A percentile compares a stretch with the other conserved stretches of the same genome.
Conservation (phyloP, 2,329 filamentous ascomycete genomes). For the Pseudogymnoascus sp. region DNA sequence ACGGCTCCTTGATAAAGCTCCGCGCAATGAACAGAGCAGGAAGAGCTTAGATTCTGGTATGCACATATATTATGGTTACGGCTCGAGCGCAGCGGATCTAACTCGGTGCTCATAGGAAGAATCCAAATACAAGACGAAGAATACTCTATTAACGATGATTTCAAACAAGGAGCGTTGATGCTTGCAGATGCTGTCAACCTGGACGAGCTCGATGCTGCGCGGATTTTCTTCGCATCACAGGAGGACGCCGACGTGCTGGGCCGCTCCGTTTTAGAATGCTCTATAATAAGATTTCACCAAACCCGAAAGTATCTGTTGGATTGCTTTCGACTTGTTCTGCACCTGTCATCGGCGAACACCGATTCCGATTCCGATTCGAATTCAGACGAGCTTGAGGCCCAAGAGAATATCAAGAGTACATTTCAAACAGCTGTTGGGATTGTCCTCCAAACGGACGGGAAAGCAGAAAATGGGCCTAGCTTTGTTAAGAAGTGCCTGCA, state of each 20-base stretch:
- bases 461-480: constrained; percentile 44
- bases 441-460: constrained; percentile 39
- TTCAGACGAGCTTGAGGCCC: constrained; percentile 45
- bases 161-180: constrained; percentile 72
- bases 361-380: constrained; percentile 36
- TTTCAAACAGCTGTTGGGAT: constrained; percentile 49
- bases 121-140: constrained; percentile 64
- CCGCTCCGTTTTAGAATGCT: constrained; percentile 66
- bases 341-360: constrained; percentile 37
- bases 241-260: constrained; percentile 62
- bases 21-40: constrained; percentile 68
- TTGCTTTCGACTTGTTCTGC: constrained; percentile 71
- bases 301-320: constrained; percentile 76
- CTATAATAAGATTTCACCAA: constrained; percentile 82
- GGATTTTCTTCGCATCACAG: constrained; percentile 66
- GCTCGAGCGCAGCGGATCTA: constrained; percentile 15
- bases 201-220: constrained; percentile 79
- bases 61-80: constrained; percentile 20
- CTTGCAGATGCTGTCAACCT: constrained; percentile 83
- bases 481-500: constrained; percentile 69
- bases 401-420: constrained; percentile 43
- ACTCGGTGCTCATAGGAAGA: constrained; percentile 50
- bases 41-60: constrained; percentile 61
- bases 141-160: constrained; percentile 77
- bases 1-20: constrained; percentile 65